Conservation (phyloP, 2,329 filamentous ascomycete species). For the Xylaria sp. region DNA sequence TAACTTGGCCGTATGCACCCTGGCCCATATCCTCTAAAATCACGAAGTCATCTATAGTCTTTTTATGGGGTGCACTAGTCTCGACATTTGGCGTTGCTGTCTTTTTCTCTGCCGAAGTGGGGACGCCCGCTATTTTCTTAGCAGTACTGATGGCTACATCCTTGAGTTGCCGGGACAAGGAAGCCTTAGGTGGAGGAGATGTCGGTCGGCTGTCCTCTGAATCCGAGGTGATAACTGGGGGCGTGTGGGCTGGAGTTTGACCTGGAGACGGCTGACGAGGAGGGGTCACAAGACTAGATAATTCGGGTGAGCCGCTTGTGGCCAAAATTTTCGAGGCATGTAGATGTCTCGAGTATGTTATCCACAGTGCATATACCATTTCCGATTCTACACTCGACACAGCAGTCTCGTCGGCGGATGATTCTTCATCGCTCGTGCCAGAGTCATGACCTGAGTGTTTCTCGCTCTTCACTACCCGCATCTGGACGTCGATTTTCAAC, state of each 20-base stretch:
- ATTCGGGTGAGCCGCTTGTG: constrained; percentile 66
- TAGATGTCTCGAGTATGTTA: constrained; percentile 94
- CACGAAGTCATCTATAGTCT: constrained; percentile 87
- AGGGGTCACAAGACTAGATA: constrained; percentile 75
- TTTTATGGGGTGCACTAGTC: constrained; percentile 67
- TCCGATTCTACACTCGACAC: constrained; percentile 71
- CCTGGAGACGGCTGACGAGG: constrained; percentile 83
- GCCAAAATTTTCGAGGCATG: constrained; percentile 75
- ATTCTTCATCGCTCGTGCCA: constrained; percentile 47
- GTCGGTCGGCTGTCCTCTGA: constrained; percentile 59
- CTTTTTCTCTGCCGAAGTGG: constrained; percentile 45
- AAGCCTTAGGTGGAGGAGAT: constrained; percentile 53
- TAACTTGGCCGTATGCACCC: constrained; percentile 97
- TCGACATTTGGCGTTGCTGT: constrained; percentile 51
- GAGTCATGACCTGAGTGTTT: constrained; percentile 61
- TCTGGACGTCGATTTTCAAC: constrained; percentile 94
- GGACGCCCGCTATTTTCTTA: constrained; percentile 60
- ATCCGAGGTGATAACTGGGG: constrained; percentile 67
- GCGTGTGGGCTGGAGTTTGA: constrained; percentile 70
- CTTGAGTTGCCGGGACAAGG: constrained; percentile 67
- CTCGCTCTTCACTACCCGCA: constrained; percentile 94
- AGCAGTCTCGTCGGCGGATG: constrained; percentile 53
- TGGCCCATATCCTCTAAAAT: constrained; percentile 99
- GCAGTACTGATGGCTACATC: constrained; percentile 67
- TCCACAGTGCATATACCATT: constrained; percentile 94